These are phyloP conservation scores for Didymella pinodella DNA, from an alignment of 2,329 filamentous ascomycete genomes.

Conservation along the genomic window DNA sequence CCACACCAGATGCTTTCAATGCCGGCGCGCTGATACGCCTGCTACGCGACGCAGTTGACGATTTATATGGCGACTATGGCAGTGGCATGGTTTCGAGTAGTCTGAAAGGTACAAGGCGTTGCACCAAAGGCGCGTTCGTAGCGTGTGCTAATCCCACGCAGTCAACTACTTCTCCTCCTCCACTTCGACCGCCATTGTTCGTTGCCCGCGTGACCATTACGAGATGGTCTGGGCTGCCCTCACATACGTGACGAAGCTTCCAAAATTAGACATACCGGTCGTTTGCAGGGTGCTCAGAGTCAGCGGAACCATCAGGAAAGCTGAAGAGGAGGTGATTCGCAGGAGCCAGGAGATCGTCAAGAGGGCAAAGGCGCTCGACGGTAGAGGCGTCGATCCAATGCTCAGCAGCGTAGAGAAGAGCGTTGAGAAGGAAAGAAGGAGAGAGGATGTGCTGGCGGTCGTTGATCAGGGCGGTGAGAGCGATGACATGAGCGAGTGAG, in stretches of 20 bases:
- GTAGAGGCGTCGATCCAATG: conserved; percentile 15
- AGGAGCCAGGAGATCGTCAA: conserved; percentile 76
- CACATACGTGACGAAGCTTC: conserved; percentile 78
- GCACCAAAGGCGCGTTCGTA: neutral
- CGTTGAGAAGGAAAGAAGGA: conserved; percentile 16
- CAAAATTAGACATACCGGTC: conserved; percentile 69
- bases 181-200: conserved; percentile 93
- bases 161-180: conserved; percentile 92
- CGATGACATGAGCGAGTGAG: conserved; percentile 36
- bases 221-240: conserved; percentile 89
- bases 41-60: conserved; percentile 58
- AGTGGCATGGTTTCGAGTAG: conserved; percentile 74
- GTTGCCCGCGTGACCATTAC: conserved; percentile 82
- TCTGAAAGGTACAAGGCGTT: conserved; percentile 66
- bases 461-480: conserved; percentile 29
- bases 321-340: conserved; percentile 86
- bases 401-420: conserved; percentile 15
- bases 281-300: conserved; percentile 86
- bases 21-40: conserved; percentile 70
- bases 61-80: conserved; percentile 78
- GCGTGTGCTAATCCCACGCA: conserved; percentile 47
- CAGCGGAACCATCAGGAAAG: conserved; percentile 91
- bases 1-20: conserved; percentile 76
- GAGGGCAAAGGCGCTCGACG: conserved; percentile 63
- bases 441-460: conserved; percentile 15